A percentile compares a stretch with the other conserved stretches of the same genome.
These are phyloP conservation scores for Austroboletus festivus DNA, from an alignment of 768 basidiomycete species.

Conservation along the genomic window DNA sequence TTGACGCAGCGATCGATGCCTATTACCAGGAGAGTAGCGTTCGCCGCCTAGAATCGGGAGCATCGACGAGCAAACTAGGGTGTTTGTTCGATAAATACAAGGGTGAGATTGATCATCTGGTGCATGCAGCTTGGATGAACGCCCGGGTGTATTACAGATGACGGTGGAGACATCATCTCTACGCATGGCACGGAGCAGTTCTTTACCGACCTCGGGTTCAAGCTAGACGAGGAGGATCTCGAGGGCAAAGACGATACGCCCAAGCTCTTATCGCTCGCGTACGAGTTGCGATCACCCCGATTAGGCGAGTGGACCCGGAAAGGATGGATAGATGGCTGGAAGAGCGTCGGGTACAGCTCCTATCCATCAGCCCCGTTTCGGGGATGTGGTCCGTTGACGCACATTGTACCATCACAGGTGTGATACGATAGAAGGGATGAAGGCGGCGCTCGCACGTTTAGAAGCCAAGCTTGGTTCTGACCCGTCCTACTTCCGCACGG, in stretches of 20 bases:
- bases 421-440: slow-evolving; percentile 66
- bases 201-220: slow-evolving; percentile 40
- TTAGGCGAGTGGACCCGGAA: slow-evolving; percentile 69
- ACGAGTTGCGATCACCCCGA: slow-evolving; percentile 70
- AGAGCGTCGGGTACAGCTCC: slow-evolving; percentile 54
- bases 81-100: slow-evolving; percentile 66
- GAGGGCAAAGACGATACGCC: slow-evolving; percentile 76
- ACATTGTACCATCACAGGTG: slow-evolving; percentile 39
- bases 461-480: slow-evolving; percentile 61
- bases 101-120: slow-evolving; percentile 36
- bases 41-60: slow-evolving; percentile 17
- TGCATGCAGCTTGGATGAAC: slow-evolving; percentile 39
- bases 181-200: slow-evolving; percentile 79
- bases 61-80: slow-evolving; percentile 53
- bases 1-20: slow-evolving; percentile 73
- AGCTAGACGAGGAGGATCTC: slow-evolving; percentile 46
- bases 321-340: slow-evolving; percentile 84
- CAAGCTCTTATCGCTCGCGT: slow-evolving; percentile 70
- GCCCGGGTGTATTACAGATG: too few relatives aligned
- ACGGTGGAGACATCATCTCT: slow-evolving; percentile 57
- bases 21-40: slow-evolving; percentile 58
- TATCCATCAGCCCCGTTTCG: background rate
- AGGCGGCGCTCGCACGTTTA: slow-evolving; percentile 49
- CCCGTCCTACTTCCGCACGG: slow-evolving; percentile 65
- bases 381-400: slow-evolving; percentile 3